Percentiles rank a stretch among this genome's conserved stretches.
phyloP scores from a whole-genome alignment of 352 stramenopile genomes.

The Pythium oligandrum region DNA sequence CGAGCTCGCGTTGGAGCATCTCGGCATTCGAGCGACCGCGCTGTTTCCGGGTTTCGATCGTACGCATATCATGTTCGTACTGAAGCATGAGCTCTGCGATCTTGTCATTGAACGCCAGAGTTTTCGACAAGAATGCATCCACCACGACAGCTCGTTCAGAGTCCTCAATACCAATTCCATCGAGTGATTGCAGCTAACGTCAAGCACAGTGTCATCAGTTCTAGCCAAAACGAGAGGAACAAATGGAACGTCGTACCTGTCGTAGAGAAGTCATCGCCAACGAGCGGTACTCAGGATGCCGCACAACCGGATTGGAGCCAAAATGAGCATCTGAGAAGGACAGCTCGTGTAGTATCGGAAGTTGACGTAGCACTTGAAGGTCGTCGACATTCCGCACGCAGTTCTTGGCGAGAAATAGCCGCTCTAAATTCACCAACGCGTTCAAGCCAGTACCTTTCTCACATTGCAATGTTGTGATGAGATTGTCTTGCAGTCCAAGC shows the following conservation, averaged over 20 bases:
- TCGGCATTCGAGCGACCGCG: constrained; percentile 38
- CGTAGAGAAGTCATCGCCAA: constrained; percentile 64
- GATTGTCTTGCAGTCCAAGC: constrained; percentile 84
- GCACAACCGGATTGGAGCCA: constrained; percentile 68
- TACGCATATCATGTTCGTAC: constrained; percentile 54
- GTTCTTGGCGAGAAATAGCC: constrained; percentile 73
- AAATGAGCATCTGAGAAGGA: constrained; percentile 81
- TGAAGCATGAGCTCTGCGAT: constrained; percentile 43
- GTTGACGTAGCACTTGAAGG: constrained; percentile 46
- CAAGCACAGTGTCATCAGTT: no score
- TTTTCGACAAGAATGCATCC: constrained; percentile 48
- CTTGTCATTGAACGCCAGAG: constrained; percentile 64
- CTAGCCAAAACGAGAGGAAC: background rate
- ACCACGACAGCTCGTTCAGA: constrained; percentile 33
- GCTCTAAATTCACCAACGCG: constrained; percentile 64
- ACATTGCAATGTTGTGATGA: constrained; percentile 33
- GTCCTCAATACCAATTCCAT: constrained; percentile 33
- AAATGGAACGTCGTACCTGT: constrained; percentile 28
- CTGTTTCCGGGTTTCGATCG: constrained; percentile 35
- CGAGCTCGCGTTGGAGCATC: constrained; percentile 61
- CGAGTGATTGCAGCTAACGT: constrained; percentile 37
- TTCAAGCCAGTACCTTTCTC: constrained; percentile 24
- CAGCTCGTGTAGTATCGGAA: constrained; percentile 54
- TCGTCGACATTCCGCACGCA: constrained; percentile 64
- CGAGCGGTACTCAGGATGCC: constrained; percentile 64